phyloP scores from a whole-genome alignment of 1,139 yeast species.

The Zygoascus hellenicus region DNA sequence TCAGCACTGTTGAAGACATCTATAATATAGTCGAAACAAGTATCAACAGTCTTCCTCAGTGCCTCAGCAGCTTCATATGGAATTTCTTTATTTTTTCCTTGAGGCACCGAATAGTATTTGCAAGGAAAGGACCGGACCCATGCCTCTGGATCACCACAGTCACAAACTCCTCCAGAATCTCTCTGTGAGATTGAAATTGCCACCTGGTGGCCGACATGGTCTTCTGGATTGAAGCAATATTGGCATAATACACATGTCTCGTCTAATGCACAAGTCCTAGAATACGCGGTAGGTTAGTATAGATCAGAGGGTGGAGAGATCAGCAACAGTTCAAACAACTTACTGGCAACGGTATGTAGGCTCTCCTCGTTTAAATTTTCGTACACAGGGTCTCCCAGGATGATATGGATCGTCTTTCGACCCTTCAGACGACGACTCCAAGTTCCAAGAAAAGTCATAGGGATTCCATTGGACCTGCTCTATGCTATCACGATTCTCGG shows the following conservation, averaged over 20 bases:
- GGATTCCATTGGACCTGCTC: conserved; percentile 1
- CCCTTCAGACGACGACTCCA: conserved; percentile 20
- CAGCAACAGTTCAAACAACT: conserved; percentile 13
- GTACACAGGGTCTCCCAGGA: conserved; percentile 68
- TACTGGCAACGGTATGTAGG: conserved; percentile 70
- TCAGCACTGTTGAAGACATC: conserved; percentile 55
- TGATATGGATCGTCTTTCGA: conserved; percentile 39
- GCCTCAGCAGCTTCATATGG: conserved; percentile 29
- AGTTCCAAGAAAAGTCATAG: conserved; percentile 19
- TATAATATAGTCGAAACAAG: conserved; percentile 63
- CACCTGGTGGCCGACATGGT: conserved; percentile 72
- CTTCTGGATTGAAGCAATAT: conserved; percentile 63
- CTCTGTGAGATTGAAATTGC: conserved; percentile 66
- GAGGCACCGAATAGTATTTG: conserved; percentile 30
- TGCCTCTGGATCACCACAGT: conserved; percentile 88
- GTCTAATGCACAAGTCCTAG: conserved; percentile 71
- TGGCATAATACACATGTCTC: conserved; percentile 85
- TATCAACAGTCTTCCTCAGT: conserved; percentile 42
- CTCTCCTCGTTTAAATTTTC: conserved; percentile 75
- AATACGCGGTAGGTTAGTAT: conserved; percentile 2
- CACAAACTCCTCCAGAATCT: conserved; percentile 91
- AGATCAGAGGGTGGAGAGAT: too few species aligned
- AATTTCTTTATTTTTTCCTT: conserved; percentile 20
- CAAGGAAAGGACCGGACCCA: conserved; percentile 60
- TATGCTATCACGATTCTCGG: background rate